Conservation (phyloP, 176 grass and related monocot genomes). For the Pontederia crassipes region DNA sequence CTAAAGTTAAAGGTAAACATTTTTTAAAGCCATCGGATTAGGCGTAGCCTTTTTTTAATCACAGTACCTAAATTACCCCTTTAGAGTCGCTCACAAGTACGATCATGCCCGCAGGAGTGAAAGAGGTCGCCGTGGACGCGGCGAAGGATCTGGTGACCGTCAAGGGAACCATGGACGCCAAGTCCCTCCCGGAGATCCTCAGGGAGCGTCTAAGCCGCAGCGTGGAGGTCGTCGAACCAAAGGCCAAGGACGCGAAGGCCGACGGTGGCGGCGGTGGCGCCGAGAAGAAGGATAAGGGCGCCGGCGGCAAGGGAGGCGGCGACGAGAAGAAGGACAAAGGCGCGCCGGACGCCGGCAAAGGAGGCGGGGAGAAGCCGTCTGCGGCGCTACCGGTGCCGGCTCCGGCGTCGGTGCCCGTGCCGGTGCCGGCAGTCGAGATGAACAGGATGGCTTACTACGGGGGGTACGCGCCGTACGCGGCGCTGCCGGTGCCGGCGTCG, state of each 20-base stretch:
- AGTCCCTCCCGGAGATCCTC: slow-evolving; percentile 44
- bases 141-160: slow-evolving; percentile 59
- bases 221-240: slow-evolving; percentile 30
- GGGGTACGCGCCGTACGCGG: slow-evolving; percentile 13
- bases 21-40: too few species aligned
- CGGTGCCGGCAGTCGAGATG: too few species aligned
- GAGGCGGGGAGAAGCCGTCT: too few species aligned
- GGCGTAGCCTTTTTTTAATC: too few species aligned
- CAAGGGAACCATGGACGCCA: slow-evolving; percentile 58
- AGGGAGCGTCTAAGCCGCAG: slow-evolving; percentile 31
- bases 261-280: slow-evolving; percentile 3
- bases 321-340: background rate
- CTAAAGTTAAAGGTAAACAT: too few species aligned
- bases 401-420: too few species aligned
- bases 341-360: slow-evolving; percentile 3
- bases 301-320: background rate
- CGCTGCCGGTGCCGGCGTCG: slow-evolving; percentile 4
- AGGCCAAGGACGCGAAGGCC: slow-evolving; percentile 11
- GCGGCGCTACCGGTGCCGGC: too few species aligned
- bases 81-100: too few species aligned
- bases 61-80: too few species aligned
- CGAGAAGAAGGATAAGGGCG: slow-evolving; percentile 8
- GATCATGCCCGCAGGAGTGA: slow-evolving; percentile 29
- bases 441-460: too few species aligned
- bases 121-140: slow-evolving; percentile 42